Evolutionary conservation across 768 basidiomycete species (phyloP).

Genomic region (Trametes punicea): DNA sequence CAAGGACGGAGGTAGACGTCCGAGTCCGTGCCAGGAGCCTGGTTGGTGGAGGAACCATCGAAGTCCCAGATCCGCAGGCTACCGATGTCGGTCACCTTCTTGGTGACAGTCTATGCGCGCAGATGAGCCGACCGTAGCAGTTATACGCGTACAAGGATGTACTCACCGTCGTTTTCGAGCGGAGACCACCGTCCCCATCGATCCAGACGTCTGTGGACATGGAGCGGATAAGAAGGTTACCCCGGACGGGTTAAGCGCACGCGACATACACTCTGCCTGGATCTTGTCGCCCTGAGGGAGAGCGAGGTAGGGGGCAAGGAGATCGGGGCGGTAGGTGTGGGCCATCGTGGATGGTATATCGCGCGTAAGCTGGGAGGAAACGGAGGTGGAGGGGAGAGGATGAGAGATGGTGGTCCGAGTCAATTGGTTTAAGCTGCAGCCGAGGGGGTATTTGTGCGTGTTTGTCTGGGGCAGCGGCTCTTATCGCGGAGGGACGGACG

Average conservation of each 20-base stretch:
- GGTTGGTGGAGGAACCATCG: constrained; percentile 96
- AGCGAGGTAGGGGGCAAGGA: constrained; percentile 86
- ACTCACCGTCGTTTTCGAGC: constrained; percentile 92
- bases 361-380: constrained; percentile 12
- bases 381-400: constrained; percentile 12
- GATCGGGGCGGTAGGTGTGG: constrained; percentile 67
- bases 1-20: constrained; percentile 98
- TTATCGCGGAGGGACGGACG: constrained; percentile 15
- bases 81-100: constrained; percentile 82
- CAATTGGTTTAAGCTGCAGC: constrained; percentile 15
- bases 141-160: not conserved
- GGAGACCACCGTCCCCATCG: constrained; percentile 90
- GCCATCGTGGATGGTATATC: constrained; percentile 23
- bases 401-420: constrained; percentile 7
- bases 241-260: constrained; percentile 3
- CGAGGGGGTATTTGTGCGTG: constrained; percentile 20
- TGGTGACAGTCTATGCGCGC: constrained; percentile 68
- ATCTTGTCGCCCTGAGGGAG: constrained; percentile 89
- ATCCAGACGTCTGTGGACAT: constrained; percentile 86
- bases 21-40: constrained; percentile 93
- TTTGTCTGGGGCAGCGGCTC: constrained; percentile 23
- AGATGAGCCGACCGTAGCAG: not conserved
- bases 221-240: constrained; percentile 16
- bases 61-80: constrained; percentile 99
- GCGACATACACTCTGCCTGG: constrained; percentile 83